A percentile compares a stretch with the other conserved stretches of the same genome.
These are phyloP conservation scores for Glycine soja DNA, from an alignment of 306 rosid genomes.

Conservation along the genomic window DNA sequence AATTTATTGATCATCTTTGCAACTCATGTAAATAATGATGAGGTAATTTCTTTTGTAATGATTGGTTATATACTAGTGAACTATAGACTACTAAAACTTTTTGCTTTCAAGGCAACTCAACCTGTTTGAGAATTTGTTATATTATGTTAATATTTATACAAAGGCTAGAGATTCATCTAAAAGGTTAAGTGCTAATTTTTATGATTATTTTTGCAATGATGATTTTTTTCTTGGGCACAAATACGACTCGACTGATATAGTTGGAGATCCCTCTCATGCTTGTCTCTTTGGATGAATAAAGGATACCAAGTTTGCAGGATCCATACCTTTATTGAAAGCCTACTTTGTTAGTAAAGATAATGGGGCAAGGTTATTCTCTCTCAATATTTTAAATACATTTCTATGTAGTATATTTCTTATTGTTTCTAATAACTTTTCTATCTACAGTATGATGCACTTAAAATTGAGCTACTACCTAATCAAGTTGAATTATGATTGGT, in stretches of 20 bases:
- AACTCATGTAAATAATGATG: conserved; percentile 51
- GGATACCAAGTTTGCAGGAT: conserved; percentile 58
- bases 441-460: conserved; percentile 57
- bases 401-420: conserved; percentile 6
- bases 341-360: conserved; percentile 54
- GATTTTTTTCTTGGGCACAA: conserved; percentile 22
- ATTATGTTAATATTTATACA: too few species aligned
- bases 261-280: conserved; percentile 58
- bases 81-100: too few species aligned
- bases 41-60: conserved; percentile 53
- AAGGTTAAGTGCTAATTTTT: too few species aligned
- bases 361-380: conserved; percentile 61
- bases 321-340: conserved; percentile 72
- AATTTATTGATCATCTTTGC: conserved; percentile 61
- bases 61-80: too few species aligned
- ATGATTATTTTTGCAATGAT: not conserved
- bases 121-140: too few species aligned
- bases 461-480: conserved; percentile 47
- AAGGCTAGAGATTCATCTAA: too few species aligned
- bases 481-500: conserved; percentile 62
- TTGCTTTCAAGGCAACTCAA: too few species aligned
- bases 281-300: conserved; percentile 66
- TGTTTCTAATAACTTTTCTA: conserved; percentile 35
- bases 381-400: conserved; percentile 2
- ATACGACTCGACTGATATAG: not conserved